Evolutionary conservation across 73 alveolate genomes (phyloP), one percentile per base, ranked within the genome.

Genomic region (Paramecium sonneborni): DNA sequence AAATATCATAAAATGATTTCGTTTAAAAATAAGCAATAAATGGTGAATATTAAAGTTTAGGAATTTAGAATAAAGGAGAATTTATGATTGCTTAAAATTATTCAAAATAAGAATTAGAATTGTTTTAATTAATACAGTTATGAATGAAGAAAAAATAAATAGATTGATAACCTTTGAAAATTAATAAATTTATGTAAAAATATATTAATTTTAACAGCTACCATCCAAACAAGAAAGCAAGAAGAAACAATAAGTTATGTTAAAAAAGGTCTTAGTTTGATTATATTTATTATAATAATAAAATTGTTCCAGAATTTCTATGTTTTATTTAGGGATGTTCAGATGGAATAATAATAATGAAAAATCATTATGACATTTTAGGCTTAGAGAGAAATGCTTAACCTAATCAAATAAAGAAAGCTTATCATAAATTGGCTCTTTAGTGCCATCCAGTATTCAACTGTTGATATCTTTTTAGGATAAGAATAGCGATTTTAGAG

Each of bases 371-470:
- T 46, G 96, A 93, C 85, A 92, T 95, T 12, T 93, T 98, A 34
- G 99, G 98, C 9, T 98, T 97, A 9, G 76, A 92, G 46, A 92
- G 96, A 57, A 95, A 93, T 48, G 97, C 99, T 57, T 72, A 97
- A 23, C 95, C 96, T 46, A 95, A 94, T 26, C 99, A 98, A 57
- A 97, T 98, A 84, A 98, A 98, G 92, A 93, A 96, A 88, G 98
- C 98, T 32, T 98, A 97, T 92, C 97, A 97, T 70, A 95, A 95
- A 93, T 93, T 96, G 52, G 99, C 99, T 1, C 94, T 96, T 62
- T 69, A 96, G 92, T 98, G 95, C 88, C 99, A 98, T 55, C 99
- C 99, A 23, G 99, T 52, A 52, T 52, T 52, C 15, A 52, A 28
- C 2, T 52, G 68, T 30, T 52, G 68, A 52, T 52, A 30, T 52